These are phyloP conservation scores for Fagus sylvatica DNA, from an alignment of 306 rosid genomes.

Conservation along the genomic window DNA sequence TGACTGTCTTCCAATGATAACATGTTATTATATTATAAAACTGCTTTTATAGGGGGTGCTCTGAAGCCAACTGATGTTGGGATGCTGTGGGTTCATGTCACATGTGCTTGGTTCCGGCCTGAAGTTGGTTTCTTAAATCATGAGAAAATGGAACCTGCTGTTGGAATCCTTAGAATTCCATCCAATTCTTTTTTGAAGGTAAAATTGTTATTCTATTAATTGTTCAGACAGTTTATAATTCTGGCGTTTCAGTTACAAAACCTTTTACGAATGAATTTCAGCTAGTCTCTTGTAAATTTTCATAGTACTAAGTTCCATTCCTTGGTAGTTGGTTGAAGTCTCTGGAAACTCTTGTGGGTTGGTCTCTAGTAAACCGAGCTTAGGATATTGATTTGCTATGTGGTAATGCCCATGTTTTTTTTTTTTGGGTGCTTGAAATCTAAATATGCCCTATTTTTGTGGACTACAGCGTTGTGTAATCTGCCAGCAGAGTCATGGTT, in stretches of 20 bases:
- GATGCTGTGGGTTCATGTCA: conserved; percentile 87
- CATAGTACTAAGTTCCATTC: neutral
- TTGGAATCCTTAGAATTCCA: conserved; percentile 85
- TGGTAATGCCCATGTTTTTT: neutral
- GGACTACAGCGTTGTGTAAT: conserved; percentile 75
- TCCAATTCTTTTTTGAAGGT: conserved; percentile 77
- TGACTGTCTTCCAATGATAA: conserved; percentile 11
- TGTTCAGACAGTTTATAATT: neutral
- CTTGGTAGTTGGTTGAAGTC: neutral
- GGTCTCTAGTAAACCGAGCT: neutral
- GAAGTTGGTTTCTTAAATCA: conserved; percentile 77
- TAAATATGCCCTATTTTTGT: conserved; percentile 32
- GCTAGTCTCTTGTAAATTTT: neutral
- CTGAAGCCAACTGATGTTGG: conserved; percentile 95
- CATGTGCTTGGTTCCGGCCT: conserved; percentile 96
- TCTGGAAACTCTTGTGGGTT: neutral
- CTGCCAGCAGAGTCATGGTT: conserved; percentile 89
- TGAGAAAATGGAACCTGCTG: conserved; percentile 92
- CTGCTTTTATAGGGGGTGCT: conserved; percentile 80
- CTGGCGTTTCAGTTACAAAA: neutral
- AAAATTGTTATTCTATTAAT: conserved; percentile 9
- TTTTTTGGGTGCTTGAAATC: conserved; percentile 11
- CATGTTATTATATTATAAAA: conserved; percentile 14
- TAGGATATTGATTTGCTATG: no score
- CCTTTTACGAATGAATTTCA: conserved; percentile 16